Evolutionary conservation across 2,329 filamentous ascomycete genomes (phyloP), one percentile per base, ranked within the genome.

Genomic region (Fusarium foetens): DNA sequence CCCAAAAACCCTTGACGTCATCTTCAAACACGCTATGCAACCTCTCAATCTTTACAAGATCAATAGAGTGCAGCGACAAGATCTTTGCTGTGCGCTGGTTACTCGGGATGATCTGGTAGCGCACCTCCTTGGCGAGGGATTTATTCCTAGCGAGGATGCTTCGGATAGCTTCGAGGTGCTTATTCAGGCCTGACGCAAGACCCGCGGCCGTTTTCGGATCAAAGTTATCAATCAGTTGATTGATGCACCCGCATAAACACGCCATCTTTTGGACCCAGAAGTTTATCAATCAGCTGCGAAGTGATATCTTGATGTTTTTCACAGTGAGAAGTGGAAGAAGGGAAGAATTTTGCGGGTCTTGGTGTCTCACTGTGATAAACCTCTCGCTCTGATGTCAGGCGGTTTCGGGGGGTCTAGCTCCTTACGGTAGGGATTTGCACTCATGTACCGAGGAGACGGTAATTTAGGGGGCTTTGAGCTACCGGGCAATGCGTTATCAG

Each of bases 81-180:
- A 77, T 78, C 65, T 80, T 81, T 38, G 63, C 73, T 2, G 78
- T 80, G 5, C 79, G 76, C 51, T 79, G 76, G 33, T 79, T 80
- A 52, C 71, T 79, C 1, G 78, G 74, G 16, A 74, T 73, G 45
- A 81, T 70, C 49, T 75, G 76, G 57, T 79, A 81, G 9, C 76
- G 76, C 17, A 80, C 74, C 45, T 79, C 74, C 45, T 77, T 78
- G 11, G 76, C 63, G 46, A 77, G 70, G 25, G 72, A 51, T 58
- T 78, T 79, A 31, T 79, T 80, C 66, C 73, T 74, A 8, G 74
- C 63, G 14, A 81, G 69, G 3, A 81, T 72, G 9, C 65, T 43
- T 5, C 72, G 76, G 7, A 80, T 48, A 3, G 71, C 68, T 14
- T 68, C 73, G 12, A 80, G 64, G 39, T 80, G 79, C n/a, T 68